Evolutionary conservation across 116 monocot genomes (phyloP).

Genomic region (Zostera marina): DNA sequence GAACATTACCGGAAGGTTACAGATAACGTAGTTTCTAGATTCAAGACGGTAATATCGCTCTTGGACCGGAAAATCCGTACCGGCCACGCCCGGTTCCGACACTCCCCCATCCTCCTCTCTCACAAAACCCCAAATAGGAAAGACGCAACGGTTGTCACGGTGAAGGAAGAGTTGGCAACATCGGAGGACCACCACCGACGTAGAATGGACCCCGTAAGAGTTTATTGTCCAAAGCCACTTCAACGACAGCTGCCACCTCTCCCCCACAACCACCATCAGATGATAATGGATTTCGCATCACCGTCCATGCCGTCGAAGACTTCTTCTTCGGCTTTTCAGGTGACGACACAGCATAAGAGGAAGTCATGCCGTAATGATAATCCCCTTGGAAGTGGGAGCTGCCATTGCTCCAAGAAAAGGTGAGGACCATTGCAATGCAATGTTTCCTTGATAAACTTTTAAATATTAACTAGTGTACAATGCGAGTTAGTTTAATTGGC

Average conservation of each 20-base stretch:
- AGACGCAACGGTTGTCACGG: background rate
- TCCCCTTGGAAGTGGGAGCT: conserved; percentile 13
- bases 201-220: background rate
- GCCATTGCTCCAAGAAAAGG: conserved; percentile 76
- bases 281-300: background rate
- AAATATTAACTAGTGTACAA: no score
- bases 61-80: conserved; percentile 4
- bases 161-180: background rate
- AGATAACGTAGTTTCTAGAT: conserved; percentile 7
- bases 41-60: conserved; percentile 14
- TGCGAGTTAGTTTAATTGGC: background rate
- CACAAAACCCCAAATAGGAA: background rate
- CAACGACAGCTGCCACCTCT: conserved; percentile 13
- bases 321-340: conserved; percentile 2
- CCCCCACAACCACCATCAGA: conserved; percentile 2
- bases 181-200: background rate
- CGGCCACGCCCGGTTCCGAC: conserved; percentile 20
- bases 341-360: conserved; percentile 11
- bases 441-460: no score
- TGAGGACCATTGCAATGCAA: conserved; percentile 4
- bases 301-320: background rate
- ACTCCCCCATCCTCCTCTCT: background rate
- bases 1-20: background rate
- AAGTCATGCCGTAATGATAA: conserved; percentile 9
- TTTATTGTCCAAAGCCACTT: conserved; percentile 14